Base-by-base conservation (phyloP, 176 grass and related monocot genomes). In the Juncus effusus region DNA sequence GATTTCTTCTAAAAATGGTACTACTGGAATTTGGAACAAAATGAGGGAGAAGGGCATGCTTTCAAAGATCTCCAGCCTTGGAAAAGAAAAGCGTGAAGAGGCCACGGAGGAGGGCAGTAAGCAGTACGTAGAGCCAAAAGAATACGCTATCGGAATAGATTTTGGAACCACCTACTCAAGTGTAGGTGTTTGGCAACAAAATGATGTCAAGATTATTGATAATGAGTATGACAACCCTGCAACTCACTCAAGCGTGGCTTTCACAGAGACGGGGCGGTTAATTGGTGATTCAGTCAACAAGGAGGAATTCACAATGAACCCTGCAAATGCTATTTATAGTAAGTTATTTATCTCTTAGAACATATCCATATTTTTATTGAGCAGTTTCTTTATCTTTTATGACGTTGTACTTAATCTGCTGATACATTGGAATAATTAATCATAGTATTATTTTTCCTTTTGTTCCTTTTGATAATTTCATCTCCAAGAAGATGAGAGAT, bases 111-210 rank as follows among this genome's bases (percentile, higher is more conserved):
- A 53, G 12, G 39, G 16, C 4, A n/a, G n/a, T n/a, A n/a, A n/a
- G n/a, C n/a, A n/a, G n/a, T 64, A n/a, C 16, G 61, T 42, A 42
- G 10, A 64, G 10, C 61, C 38, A 64, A 13, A 64, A 16, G 36
- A 64, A 42, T 64, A 41, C 44, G 61, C 61, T 15, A 66, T 66
- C 3, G 63, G 63, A 9, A 49, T 66, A 7, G 63, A 66, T 66
- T 49, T 66, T 13, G 42, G 63, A 3, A 66, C 63, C 3, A 50
- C 63, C 13, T 13, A 51, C 13, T 45, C 42, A 7, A 5, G 63
- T 9, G 40, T 66, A 0, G 42, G 41, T 10, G 63, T 66, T 11
- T 66, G 63, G 63, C 40, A 51, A 15, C 4, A 36, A 3, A 66
- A 50, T 66, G 40, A 40, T 7, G 16, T 66, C 4, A 66, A 49